Conservation (phyloP, 345 rosid genomes). For the Murraya koenigii region DNA sequence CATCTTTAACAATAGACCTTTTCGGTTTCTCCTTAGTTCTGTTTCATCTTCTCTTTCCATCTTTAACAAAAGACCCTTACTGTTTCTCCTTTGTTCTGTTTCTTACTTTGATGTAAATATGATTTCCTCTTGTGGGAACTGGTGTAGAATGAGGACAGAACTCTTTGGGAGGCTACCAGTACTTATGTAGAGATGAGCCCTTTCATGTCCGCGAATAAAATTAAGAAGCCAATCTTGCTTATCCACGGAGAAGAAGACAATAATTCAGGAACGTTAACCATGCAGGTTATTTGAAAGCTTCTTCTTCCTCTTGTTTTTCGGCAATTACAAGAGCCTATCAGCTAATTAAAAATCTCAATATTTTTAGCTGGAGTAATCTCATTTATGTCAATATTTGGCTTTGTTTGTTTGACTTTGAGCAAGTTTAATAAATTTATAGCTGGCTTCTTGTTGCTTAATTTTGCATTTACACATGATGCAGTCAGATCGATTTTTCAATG, state of each 20-base stretch:
- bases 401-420: neutral
- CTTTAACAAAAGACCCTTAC: neutral
- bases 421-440: constrained; percentile 9
- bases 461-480: constrained; percentile 30
- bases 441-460: constrained; percentile 3
- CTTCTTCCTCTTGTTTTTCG: neutral
- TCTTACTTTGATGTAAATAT: constrained; percentile 15
- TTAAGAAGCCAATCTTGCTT: constrained; percentile 94
- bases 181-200: constrained; percentile 98
- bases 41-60: neutral
- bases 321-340: neutral
- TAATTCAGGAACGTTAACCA: constrained; percentile 92
- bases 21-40: neutral
- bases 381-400: neutral
- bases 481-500: constrained; percentile 96
- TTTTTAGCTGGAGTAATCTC: constrained; percentile 3
- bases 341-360: neutral
- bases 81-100: neutral
- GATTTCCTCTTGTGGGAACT: constrained; percentile 8
- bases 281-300: constrained; percentile 60
- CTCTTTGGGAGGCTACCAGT: constrained; percentile 90
- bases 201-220: constrained; percentile 90
- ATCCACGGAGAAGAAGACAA: constrained; percentile 98
- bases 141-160: constrained; percentile 87
- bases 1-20: neutral